Evolutionary conservation across 352 stramenopile species (phyloP).

Genomic region (Phytophthora parvispora): DNA sequence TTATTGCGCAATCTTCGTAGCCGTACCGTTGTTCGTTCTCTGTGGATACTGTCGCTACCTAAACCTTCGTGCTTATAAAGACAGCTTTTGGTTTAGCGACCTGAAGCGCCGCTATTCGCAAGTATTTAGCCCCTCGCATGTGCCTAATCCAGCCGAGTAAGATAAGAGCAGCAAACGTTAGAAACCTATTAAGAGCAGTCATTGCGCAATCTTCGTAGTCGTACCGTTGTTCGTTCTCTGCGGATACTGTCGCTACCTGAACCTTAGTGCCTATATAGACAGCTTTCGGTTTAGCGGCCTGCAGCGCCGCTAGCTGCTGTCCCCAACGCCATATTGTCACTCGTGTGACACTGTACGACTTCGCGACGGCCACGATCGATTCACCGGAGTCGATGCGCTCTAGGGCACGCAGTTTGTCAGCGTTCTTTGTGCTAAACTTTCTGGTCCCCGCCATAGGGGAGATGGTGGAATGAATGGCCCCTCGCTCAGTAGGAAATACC

Average conservation of each 20-base stretch:
- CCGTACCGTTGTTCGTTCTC: too few relatives aligned
- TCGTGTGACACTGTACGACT: background rate
- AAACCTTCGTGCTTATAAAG: background rate
- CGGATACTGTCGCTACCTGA: background rate
- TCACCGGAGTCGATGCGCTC: background rate
- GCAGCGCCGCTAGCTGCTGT: background rate
- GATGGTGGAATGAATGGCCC: background rate
- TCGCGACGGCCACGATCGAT: background rate
- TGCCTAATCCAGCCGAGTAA: background rate
- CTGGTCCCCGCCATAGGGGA: background rate
- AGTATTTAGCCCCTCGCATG: slow-evolving; percentile 6
- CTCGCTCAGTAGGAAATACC: background rate
- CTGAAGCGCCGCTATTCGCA: background rate
- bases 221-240: too few relatives aligned
- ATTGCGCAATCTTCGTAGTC: too few relatives aligned
- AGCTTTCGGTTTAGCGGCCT: background rate
- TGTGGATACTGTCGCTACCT: too few relatives aligned
- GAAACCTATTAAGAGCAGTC: too few relatives aligned
- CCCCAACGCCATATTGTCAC: background rate
- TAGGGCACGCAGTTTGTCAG: background rate
- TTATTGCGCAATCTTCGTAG: too few relatives aligned
- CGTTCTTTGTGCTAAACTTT: background rate
- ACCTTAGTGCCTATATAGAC: background rate
- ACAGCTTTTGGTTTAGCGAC: background rate
- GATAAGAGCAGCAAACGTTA: too few relatives aligned